A percentile compares a stretch with the other conserved stretches of the same genome.
Conservation (phyloP, 1,139 yeast genomes). For the Geotrichum siamense region DNA sequence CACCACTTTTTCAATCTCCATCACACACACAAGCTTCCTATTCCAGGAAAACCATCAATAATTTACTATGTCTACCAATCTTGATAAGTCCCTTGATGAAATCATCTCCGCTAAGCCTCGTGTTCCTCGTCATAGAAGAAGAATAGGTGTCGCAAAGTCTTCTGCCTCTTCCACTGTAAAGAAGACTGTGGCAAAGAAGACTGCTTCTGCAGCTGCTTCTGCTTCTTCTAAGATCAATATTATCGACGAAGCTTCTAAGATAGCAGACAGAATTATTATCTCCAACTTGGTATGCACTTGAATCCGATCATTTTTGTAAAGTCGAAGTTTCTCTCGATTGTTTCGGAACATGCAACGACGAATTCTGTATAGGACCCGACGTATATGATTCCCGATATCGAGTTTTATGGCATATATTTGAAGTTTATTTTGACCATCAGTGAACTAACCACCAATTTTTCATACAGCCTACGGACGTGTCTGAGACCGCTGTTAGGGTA, state of each 20-base stretch:
- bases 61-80: conserved; percentile 50
- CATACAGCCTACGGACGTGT: conserved; percentile 32
- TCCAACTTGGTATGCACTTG: conserved; percentile 33
- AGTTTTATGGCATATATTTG: no score
- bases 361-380: not conserved
- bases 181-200: conserved; percentile 22
- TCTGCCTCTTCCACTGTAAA: conserved; percentile 30
- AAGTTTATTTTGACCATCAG: conserved; percentile 5
- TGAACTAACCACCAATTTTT: conserved; percentile 23
- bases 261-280: conserved; percentile 33
- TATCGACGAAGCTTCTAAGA: conserved; percentile 25
- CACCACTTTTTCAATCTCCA: not conserved
- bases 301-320: not conserved
- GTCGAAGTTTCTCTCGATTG: conserved; percentile 6
- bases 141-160: conserved; percentile 30
- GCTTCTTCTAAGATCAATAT: conserved; percentile 22
- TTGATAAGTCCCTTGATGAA: conserved; percentile 94
- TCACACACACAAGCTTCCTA: not conserved
- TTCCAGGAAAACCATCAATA: conserved; percentile 21
- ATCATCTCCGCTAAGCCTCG: conserved; percentile 64
- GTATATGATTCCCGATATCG: not conserved
- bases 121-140: conserved; percentile 24
- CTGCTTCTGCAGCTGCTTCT: conserved; percentile 19
- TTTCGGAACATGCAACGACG: conserved; percentile 2
- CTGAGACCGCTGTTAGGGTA: conserved; percentile 34